Percentiles rank a stretch among this genome's conserved stretches.
Evolutionary conservation across 2,329 filamentous ascomycete species (phyloP).

Genomic region (Didymella glomerata): DNA sequence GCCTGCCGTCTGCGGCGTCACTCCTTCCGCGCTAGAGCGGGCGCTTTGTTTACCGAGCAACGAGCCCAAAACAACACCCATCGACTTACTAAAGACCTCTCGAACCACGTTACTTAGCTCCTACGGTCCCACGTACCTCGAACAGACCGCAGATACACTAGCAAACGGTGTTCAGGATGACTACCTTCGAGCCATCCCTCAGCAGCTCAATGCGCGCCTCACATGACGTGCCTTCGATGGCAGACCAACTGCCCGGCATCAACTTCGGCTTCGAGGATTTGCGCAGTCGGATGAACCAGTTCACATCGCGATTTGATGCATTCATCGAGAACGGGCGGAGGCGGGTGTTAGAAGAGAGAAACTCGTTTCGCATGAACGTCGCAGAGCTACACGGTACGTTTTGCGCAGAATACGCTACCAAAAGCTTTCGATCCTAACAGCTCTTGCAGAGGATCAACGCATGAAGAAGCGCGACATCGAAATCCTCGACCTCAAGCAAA

Average conservation of each 20-base stretch:
- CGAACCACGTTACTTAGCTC: constrained; percentile 31
- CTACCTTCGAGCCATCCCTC: constrained; percentile 73
- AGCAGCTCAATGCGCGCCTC: constrained; percentile 70
- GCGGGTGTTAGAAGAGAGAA: constrained; percentile 88
- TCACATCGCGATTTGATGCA: constrained; percentile 87
- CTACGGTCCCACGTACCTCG: neutral
- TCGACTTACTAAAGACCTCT: constrained; percentile 12
- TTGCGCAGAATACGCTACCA: neutral
- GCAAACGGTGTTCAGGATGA: constrained; percentile 57
- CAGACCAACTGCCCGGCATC: constrained; percentile 82
- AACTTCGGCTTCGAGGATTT: constrained; percentile 97
- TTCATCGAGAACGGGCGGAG: constrained; percentile 94
- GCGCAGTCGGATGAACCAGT: constrained; percentile 92
- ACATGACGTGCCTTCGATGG: constrained; percentile 70
- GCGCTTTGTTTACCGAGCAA: constrained; percentile 44
- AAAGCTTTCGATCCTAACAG: constrained; percentile 16
- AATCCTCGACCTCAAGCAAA: constrained; percentile 76
- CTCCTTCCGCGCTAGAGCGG: constrained; percentile 22
- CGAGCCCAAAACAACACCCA: constrained; percentile 33
- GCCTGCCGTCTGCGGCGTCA: constrained; percentile 31
- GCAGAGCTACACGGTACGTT: constrained; percentile 84
- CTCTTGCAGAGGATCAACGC: constrained; percentile 78
- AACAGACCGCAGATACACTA: neutral
- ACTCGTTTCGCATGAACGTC: constrained; percentile 89
- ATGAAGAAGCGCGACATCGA: constrained; percentile 90